Evolutionary conservation across 352 stramenopile genomes (phyloP).

Genomic region (Nothophytophthora sp.): DNA sequence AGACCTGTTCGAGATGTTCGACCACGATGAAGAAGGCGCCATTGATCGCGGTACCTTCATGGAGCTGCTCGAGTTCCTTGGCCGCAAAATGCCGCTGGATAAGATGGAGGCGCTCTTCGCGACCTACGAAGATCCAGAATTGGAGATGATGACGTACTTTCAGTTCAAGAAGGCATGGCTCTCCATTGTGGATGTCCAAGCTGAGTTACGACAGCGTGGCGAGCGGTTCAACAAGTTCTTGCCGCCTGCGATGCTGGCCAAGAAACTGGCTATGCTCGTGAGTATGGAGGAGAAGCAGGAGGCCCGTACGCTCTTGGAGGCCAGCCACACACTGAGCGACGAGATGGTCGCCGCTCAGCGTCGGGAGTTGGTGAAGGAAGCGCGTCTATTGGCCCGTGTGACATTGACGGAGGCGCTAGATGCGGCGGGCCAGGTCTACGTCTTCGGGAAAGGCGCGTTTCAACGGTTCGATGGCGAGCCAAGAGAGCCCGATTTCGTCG

Average conservation of each 20-base stretch:
- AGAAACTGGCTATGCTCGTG: conserved; percentile 67
- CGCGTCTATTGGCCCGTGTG: conserved; percentile 39
- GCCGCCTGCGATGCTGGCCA: conserved; percentile 41
- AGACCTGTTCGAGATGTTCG: conserved; percentile 84
- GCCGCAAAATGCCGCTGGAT: conserved; percentile 59
- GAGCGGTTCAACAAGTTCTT: conserved; percentile 76
- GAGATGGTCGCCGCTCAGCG: conserved; percentile 46
- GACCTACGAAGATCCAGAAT: conserved; percentile 64
- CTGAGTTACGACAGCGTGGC: conserved; percentile 54
- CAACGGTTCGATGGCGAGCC: conserved; percentile 63
- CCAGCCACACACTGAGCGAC: conserved; percentile 47
- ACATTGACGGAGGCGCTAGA: conserved; percentile 62
- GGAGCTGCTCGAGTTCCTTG: conserved; percentile 69
- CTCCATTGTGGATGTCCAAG: conserved; percentile 65
- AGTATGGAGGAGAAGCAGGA: conserved; percentile 74
- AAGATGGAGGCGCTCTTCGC: conserved; percentile 70
- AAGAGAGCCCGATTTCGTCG: conserved; percentile 59
- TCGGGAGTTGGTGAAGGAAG: conserved; percentile 50
- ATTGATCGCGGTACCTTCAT: conserved; percentile 72
- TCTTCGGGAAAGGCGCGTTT: conserved; percentile 72
- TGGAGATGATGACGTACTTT: conserved; percentile 70
- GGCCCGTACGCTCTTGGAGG: conserved; percentile 53
- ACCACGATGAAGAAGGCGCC: conserved; percentile 63
- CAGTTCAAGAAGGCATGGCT: conserved; percentile 79
- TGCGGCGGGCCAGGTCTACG: conserved; percentile 75